These are phyloP conservation scores for Colletotrichum liriopes DNA, from an alignment of 2,329 filamentous ascomycete species.

Conservation along the genomic window DNA sequence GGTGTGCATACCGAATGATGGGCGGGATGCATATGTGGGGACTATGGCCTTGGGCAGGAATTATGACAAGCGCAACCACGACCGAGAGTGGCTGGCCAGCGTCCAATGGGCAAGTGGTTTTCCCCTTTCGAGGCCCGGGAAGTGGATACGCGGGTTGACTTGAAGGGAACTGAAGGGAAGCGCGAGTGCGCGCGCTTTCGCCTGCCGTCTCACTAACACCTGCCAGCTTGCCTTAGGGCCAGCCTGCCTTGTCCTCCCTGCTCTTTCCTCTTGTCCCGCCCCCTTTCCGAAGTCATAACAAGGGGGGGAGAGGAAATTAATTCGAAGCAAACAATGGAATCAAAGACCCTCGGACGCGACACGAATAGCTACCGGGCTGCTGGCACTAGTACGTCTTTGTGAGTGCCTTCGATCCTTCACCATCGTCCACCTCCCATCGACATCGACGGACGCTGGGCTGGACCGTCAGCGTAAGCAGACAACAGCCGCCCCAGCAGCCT, in stretches of 20 bases:
- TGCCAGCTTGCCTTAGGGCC: constrained; percentile 10
- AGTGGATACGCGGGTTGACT: constrained; percentile 33
- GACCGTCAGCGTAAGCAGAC: constrained; percentile 14
- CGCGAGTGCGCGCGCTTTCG: not conserved
- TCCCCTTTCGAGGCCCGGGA: not conserved
- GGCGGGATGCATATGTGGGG: not conserved
- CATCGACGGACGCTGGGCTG: not conserved
- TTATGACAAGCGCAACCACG: not conserved
- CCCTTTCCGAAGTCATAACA: not conserved
- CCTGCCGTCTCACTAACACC: constrained; percentile 21
- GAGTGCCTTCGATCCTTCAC: not conserved
- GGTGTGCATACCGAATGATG: constrained; percentile 20
- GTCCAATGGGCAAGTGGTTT: not conserved
- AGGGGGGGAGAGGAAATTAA: not conserved
- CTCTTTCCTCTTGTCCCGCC: constrained; percentile 27
- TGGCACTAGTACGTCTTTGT: constrained; percentile 4
- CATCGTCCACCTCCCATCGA: not conserved
- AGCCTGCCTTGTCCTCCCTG: constrained; percentile 25
- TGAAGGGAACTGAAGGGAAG: constrained; percentile 10
- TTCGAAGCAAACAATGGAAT: constrained; percentile 36
- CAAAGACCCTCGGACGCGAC: constrained; percentile 19
- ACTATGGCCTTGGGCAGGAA: not conserved
- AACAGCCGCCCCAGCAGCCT: constrained; percentile 30
- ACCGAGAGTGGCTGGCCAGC: not conserved
- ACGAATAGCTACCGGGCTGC: constrained; percentile 23